Conservation (phyloP, 2,329 filamentous ascomycete species). For the Trichophyton verrucosum region DNA sequence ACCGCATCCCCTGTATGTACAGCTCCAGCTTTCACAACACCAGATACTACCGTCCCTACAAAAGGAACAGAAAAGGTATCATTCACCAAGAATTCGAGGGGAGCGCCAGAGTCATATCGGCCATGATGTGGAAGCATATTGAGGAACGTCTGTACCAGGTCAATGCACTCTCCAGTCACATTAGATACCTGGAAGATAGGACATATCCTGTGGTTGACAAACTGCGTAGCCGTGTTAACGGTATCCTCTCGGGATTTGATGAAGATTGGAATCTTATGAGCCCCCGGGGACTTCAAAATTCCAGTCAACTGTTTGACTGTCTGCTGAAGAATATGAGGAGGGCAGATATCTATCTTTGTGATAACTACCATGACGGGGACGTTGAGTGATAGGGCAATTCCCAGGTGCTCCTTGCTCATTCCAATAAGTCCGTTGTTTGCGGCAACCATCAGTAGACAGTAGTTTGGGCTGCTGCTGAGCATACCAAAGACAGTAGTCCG, state of each 20-base stretch:
- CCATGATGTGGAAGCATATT: constrained; percentile 93
- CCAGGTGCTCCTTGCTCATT: constrained; percentile 96
- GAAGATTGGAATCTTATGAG: constrained; percentile 89
- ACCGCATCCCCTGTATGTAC: constrained; percentile 85
- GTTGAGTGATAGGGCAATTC: constrained; percentile 85
- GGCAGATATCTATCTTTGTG: constrained; percentile 97
- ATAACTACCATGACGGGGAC: constrained; percentile 96
- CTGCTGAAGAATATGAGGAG: constrained; percentile 85
- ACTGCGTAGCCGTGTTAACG: constrained; percentile 89
- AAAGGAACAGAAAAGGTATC: constrained; percentile 98
- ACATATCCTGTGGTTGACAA: constrained; percentile 88
- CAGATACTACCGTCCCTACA: constrained; percentile 89
- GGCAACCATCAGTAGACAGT: constrained; percentile 95
- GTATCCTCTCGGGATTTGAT: constrained; percentile 86
- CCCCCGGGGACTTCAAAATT: constrained; percentile 86
- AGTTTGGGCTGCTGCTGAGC: constrained; percentile 88
- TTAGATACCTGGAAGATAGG: constrained; percentile 98
- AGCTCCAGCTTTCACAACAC: constrained; percentile 77
- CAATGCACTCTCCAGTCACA: constrained; percentile 82
- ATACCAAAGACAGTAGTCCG: constrained; percentile 94
- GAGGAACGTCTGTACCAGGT: constrained; percentile 81
- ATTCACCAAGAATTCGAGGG: constrained; percentile 91
- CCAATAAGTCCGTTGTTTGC: constrained; percentile 95
- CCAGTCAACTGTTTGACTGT: constrained; percentile 83
- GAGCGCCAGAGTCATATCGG: constrained; percentile 74